phyloP scores from a whole-genome alignment of 2,329 filamentous ascomycete species.

The Ascochyta lentis region DNA sequence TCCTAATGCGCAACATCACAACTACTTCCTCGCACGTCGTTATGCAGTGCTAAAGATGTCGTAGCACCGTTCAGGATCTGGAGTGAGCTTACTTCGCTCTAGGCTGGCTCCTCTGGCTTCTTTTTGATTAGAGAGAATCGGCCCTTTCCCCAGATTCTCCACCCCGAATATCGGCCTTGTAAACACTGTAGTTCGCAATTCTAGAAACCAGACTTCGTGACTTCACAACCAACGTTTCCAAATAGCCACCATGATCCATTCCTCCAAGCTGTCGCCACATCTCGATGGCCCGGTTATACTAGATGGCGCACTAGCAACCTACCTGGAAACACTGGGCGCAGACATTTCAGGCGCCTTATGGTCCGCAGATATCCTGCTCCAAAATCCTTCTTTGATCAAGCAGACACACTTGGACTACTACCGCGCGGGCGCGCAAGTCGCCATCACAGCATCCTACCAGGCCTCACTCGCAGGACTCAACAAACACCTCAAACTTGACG shows the following conservation, averaged over 20 bases:
- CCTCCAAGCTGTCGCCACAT: constrained; percentile 20
- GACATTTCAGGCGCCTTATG: constrained; percentile 54
- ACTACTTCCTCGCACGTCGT: background rate
- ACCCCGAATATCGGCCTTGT: constrained; percentile 14
- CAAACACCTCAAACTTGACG: constrained; percentile 46
- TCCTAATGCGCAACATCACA: background rate
- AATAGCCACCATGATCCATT: constrained; percentile 3
- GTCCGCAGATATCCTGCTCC: constrained; percentile 53
- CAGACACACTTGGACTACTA: constrained; percentile 55
- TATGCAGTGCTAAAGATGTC: background rate
- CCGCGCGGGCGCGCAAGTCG: constrained; percentile 54
- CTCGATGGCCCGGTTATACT: constrained; percentile 47
- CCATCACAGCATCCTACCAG: constrained; percentile 58
- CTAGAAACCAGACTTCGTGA: background rate
- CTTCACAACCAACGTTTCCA: background rate
- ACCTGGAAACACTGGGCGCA: constrained; percentile 53
- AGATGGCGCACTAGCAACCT: constrained; percentile 57
- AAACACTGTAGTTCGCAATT: background rate
- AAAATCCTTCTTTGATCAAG: constrained; percentile 51
- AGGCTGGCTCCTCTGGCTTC: background rate
- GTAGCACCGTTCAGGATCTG: background rate
- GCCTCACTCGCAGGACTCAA: constrained; percentile 52
- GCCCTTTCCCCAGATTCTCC: constrained; percentile 15
- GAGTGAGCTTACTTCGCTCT: background rate
- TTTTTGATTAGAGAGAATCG: background rate